These are phyloP conservation scores for Crotalaria pallida DNA, from an alignment of 306 rosid genomes.

Conservation along the genomic window DNA sequence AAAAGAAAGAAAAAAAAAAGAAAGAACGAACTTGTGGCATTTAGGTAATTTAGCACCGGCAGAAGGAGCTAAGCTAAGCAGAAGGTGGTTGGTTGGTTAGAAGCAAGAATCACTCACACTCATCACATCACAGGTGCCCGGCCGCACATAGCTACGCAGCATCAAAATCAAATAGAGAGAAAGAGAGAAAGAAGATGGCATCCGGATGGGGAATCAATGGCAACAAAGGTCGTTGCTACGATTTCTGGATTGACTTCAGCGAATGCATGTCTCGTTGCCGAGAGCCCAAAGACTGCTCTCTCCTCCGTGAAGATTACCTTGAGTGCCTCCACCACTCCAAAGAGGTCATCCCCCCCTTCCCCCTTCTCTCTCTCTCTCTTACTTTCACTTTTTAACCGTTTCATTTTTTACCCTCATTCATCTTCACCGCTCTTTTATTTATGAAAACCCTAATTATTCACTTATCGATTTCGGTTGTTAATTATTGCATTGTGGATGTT, in stretches of 20 bases:
- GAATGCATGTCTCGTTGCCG: conserved; percentile 97
- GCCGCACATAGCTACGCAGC: no score
- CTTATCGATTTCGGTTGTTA: neutral
- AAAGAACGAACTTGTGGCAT: no score
- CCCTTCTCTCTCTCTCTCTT: neutral
- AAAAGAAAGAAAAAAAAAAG: no score
- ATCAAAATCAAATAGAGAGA: no score
- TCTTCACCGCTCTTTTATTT: neutral
- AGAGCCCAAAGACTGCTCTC: conserved; percentile 84
- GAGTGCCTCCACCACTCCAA: conserved; percentile 98
- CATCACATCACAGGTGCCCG: no score
- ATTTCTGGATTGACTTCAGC: conserved; percentile 98
- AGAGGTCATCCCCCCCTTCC: conserved; percentile 47
- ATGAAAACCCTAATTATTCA: conserved; percentile 21
- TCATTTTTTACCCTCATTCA: neutral
- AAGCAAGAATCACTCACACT: no score
- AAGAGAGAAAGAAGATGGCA: conserved; percentile 45
- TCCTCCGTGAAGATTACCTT: conserved; percentile 97
- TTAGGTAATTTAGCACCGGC: no score
- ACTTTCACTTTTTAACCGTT: neutral
- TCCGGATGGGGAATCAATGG: conserved; percentile 98
- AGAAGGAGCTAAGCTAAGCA: no score
- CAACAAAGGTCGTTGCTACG: conserved; percentile 97
- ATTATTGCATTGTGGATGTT: neutral
- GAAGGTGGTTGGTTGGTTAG: no score